Evolutionary conservation across 371 early-diverging fungal species (phyloP), one percentile per base, ranked within the genome.

Genomic region (Rhizopus sp.): DNA sequence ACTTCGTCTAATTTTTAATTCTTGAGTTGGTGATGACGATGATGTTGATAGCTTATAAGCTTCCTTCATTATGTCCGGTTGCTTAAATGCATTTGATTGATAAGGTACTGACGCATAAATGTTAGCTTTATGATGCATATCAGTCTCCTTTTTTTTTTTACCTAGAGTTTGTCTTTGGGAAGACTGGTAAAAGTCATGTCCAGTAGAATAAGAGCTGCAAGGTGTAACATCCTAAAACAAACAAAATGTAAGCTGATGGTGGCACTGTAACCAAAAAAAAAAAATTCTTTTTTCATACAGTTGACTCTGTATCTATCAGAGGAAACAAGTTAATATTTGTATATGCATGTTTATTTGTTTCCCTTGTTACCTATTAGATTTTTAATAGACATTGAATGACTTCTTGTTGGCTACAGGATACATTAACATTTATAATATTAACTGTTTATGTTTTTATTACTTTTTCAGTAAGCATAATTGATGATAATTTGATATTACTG

Each of bases 371-470:
- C 60, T 47, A 64, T 37, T 23, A 64, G 23, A 47, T 59, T 59
- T 42, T 40, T 50, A 23, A 64, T 64, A 7, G 57, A 64, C 64
- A 64, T 64, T 13, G 64, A 59, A 41, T 52, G 42, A 29, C 55
- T 55, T 50, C 49, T 55, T 33, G 39, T 44, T n/a, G 63, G 39
- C 53, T 53, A 39, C 9, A 5, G 38, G 46, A 23, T 55, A 35
- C 38, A 45, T 23, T 45, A 35, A 44, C 6, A 35, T 33, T 8
- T 1, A 53, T 1, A 17, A 6, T 41, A 23, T 23, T 23, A 23
- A 23, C 23, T 23, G 2, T 23, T 23, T 23, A 23, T 23, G 23
- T 23, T 23, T n/a, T 13, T 37, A 7, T 37, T 49, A 57, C 57
- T 33, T 57, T 53, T 49, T 50, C 38, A 29, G 53, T 50, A 59